These are phyloP conservation scores for Entomortierella parvispora DNA, from an alignment of 192 early-diverging fungal species.

Conservation along the genomic window DNA sequence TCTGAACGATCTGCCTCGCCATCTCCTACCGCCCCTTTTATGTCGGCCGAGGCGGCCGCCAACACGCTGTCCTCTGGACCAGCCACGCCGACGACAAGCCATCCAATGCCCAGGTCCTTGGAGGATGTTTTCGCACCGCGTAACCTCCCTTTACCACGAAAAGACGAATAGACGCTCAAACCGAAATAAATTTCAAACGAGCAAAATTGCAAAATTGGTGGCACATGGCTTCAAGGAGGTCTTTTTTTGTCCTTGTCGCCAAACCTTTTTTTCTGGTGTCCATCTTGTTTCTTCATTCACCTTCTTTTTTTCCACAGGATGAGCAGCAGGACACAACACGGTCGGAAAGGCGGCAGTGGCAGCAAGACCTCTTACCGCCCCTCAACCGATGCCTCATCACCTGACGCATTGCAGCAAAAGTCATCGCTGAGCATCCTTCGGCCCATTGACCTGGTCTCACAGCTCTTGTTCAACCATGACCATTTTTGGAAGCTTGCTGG, in stretches of 20 bases:
- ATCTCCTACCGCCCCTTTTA: too few species aligned
- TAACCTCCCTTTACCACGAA: neutral
- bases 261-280: too few species aligned
- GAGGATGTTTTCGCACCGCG: slow-evolving; percentile 50
- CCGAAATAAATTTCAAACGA: neutral
- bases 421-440: slow-evolving; percentile 16
- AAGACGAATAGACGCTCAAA: neutral
- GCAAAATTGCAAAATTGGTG: too few species aligned
- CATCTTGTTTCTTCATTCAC: too few species aligned
- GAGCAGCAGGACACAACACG: neutral
- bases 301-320: neutral
- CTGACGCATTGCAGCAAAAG: neutral
- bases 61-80: too few species aligned
- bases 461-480: slow-evolving; percentile 54
- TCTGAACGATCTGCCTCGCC: too few species aligned
- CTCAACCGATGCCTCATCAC: neutral
- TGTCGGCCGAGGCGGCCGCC: too few species aligned
- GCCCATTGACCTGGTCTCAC: slow-evolving; percentile 19
- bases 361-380: too few species aligned
- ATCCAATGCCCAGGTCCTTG: slow-evolving; percentile 39
- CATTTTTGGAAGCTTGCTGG: slow-evolving; percentile 61
- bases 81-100: slow-evolving; percentile 7
- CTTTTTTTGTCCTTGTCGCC: too few species aligned
- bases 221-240: too few species aligned
- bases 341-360: neutral